Evolutionary conservation across 1,284 basidiomycete species (phyloP), one percentile per base, ranked within the genome.

Genomic region (Heterobasidion parviporum): DNA sequence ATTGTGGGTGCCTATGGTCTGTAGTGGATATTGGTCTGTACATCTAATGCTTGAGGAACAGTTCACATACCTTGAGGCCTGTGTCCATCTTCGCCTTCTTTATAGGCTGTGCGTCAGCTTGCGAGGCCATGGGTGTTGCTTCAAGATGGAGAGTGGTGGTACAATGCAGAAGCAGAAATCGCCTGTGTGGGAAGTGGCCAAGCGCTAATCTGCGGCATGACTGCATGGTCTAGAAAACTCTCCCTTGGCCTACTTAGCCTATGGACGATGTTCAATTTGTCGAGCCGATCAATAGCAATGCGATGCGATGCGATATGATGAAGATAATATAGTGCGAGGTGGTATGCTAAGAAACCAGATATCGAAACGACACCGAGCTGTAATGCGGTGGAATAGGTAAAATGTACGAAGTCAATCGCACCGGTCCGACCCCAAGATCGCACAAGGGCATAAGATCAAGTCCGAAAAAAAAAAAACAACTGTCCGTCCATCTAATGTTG

Each of bases 1-100:
- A 60, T 90, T 93, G 73, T 98, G 95, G 1, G 95, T 98, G 53
- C 93, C 93, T 65, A 96, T 95, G 44, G 80, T 68, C 86, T 89
- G 61, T 12, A 26, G 26, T 26, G 26, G 26, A 26, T 26, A 26
- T 26, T 26, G 26, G 38, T 20, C 48, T 18, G 15, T 7, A 8
- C 47, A 45, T 50, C 49, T 34, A n/a, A 26, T 26, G 26, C 26
- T 26, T 26, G 26, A 26, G 26, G 6, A 26, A 26, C 4, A 26
- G 26, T 6, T 26, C 5, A 4, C 26, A 26, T 26, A 26, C 26
- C 26, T 26, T 26, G 26, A 26, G 26, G 26, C 26, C 26, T 26
- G 26, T 26, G 33, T 65, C 70, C 66, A 78, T 69, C 65, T 75
- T 83, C 60, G 75, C 77, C 64, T 72, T 80, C 66, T 83, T 83